Evolutionary conservation across 1,284 basidiomycete species (phyloP).

Genomic region (Neonothopanus nambi): DNA sequence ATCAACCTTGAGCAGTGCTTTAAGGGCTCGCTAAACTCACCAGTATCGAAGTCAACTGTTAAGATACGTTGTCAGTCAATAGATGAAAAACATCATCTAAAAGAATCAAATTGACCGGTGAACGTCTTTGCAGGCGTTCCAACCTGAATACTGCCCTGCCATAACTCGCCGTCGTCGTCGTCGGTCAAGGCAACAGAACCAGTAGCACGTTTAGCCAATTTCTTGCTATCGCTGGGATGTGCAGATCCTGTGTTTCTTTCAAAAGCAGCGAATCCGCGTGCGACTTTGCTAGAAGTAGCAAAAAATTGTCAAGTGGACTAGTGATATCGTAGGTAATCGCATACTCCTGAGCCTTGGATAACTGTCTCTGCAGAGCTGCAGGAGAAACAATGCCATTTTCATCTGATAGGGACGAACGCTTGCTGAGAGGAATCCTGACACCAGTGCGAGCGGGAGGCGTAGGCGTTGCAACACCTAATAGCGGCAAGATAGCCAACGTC

Average conservation of each 20-base stretch:
- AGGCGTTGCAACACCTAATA: not conserved
- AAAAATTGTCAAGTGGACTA: not conserved
- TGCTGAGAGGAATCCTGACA: slow-evolving; percentile 22
- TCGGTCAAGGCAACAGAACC: slow-evolving; percentile 32
- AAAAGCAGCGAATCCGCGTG: slow-evolving; percentile 35
- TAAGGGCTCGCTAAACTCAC: slow-evolving; percentile 21
- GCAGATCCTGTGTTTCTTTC: slow-evolving; percentile 38
- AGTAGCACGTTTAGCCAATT: slow-evolving; percentile 20
- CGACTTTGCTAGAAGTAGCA: slow-evolving; percentile 33
- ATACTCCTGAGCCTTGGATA: slow-evolving; percentile 22
- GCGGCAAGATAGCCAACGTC: not conserved
- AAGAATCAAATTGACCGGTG: slow-evolving; percentile 21
- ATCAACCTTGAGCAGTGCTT: slow-evolving; percentile 5
- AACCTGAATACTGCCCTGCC: slow-evolving; percentile 39
- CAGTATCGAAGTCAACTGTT: slow-evolving; percentile 47
- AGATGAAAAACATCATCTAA: not conserved
- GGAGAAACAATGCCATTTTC: slow-evolving; percentile 27
- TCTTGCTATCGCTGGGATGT: slow-evolving; percentile 30
- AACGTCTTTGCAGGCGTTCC: slow-evolving; percentile 41
- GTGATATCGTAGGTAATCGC: not conserved
- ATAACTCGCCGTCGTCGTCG: slow-evolving; percentile 28
- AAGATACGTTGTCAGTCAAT: not conserved
- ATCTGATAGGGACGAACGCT: slow-evolving; percentile 21
- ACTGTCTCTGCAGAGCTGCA: slow-evolving; percentile 20
- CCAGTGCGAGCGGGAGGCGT: not conserved